Evolutionary conservation across 2,329 filamentous ascomycete genomes (phyloP).

Genomic region (Hawksworthiomyces lignivorus): DNA sequence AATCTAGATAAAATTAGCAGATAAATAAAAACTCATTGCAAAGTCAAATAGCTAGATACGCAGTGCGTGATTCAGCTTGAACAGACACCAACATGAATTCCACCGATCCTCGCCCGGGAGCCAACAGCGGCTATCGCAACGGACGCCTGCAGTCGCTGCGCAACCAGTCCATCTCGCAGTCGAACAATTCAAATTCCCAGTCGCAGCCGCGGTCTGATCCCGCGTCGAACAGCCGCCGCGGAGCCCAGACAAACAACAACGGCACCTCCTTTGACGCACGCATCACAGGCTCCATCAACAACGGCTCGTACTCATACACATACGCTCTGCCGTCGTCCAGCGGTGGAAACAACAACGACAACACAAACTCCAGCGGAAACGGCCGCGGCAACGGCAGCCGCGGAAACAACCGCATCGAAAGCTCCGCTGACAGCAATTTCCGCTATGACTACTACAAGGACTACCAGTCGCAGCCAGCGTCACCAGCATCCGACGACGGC

Average conservation of each 20-base stretch:
- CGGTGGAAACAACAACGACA: not conserved
- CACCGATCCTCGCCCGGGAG: constrained; percentile 11
- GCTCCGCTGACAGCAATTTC: constrained; percentile 8
- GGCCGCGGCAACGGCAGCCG: not conserved
- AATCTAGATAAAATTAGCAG: not conserved
- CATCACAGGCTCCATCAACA: constrained; percentile 6
- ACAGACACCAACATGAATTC: constrained; percentile 11
- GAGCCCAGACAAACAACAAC: not conserved
- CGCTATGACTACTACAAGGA: constrained; percentile 11
- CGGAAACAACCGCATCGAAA: constrained; percentile 1
- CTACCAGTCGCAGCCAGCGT: constrained; percentile 7
- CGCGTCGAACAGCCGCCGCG: not conserved
- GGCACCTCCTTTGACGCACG: constrained; percentile 1
- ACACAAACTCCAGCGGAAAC: not conserved
- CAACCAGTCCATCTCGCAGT: constrained; percentile 2
- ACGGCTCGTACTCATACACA: constrained; percentile 8
- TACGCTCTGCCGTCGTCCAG: not conserved
- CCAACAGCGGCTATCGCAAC: constrained; percentile 1
- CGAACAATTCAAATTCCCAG: not conserved
- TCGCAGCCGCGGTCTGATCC: not conserved
- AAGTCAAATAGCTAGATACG: not conserved
- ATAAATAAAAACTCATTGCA: not conserved
- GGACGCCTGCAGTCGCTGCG: constrained; percentile 6
- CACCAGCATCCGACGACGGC: constrained; percentile 5
- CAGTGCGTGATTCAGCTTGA: too few species aligned